Evolutionary conservation across 345 rosid species (phyloP), one percentile per base, ranked within the genome.

Genomic region (Eucalyptus guilfoylei): DNA sequence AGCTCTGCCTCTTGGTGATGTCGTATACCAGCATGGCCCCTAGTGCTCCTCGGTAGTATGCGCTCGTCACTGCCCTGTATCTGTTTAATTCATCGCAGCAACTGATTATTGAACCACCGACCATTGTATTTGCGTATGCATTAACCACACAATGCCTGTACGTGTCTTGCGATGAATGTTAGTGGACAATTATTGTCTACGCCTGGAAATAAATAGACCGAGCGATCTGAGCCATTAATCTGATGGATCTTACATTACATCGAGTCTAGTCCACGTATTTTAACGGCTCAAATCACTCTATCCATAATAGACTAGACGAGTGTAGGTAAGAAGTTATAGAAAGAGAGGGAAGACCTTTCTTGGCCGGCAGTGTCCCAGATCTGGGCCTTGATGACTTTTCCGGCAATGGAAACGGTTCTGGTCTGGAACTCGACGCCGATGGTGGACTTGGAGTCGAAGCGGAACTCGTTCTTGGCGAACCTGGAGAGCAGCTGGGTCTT

Each of bases 281-380:
- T 96, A 95, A 21, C 96, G 97, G 76, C 99, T 97, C 49, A 98
- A 19, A 72, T 67, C 80, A 15, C 44, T 72, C 14, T 17, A 9
- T 69, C 80, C 80, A 34, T 34, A 69, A 34, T 34, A 37, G 14
- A 72, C 45, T 10, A 21, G 81, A 72, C 81, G 81, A 37, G 14
- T 21, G 28, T 95, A 21, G 95, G 30, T 49, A 48, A 45, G 62
- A n/a, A n/a, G 19, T 5, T 21, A 49, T 26, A 83, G 86, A 88
- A 58, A 45, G 32, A 50, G 87, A 60, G 37, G 89, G 85, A 55
- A 42, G 26, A 96, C 99, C 99, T 96, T 93, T 97, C 99, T 90
- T 97, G 99, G 89, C 99, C 99, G 87, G 99, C 99, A 49, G 99
- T 96, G 89, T 96, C 98, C 99, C 99, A 96, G 96, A 96, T 97